Conservation (phyloP, 108 stramenopile species). For the Fragilariopsis cylindrus region DNA sequence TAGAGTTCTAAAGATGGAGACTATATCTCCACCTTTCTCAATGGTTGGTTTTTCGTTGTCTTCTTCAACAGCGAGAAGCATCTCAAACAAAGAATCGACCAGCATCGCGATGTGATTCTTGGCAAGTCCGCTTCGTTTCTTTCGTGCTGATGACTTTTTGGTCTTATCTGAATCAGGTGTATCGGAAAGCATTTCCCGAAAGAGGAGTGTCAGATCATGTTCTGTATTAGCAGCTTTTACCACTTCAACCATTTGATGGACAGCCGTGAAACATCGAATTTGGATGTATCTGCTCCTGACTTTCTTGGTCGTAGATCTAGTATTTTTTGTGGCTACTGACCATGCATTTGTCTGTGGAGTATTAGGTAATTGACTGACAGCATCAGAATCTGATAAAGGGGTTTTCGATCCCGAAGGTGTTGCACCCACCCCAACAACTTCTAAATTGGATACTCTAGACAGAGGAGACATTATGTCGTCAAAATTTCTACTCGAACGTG, state of each 20-base stretch:
- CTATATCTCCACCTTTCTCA: conserved; percentile 65
- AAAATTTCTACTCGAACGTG: background rate
- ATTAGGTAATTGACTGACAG: background rate
- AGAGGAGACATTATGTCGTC: conserved; percentile 6
- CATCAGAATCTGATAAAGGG: background rate
- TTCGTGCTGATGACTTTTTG: conserved; percentile 59
- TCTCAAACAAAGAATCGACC: conserved; percentile 74
- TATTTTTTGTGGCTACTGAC: conserved; percentile 21
- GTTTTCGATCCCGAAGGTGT: conserved; percentile 14
- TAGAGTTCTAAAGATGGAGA: conserved; percentile 79
- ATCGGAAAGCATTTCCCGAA: conserved; percentile 75
- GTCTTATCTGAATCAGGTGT: conserved; percentile 76
- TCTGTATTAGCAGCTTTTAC: conserved; percentile 70
- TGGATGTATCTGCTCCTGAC: conserved; percentile 26
- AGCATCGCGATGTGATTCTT: conserved; percentile 58
- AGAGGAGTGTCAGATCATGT: conserved; percentile 68
- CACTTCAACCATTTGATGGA: conserved; percentile 93
- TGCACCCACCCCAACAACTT: conserved; percentile 33
- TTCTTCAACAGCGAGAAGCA: conserved; percentile 84
- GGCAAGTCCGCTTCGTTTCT: conserved; percentile 48
- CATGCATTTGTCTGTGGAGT: conserved; percentile 6
- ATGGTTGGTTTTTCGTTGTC: conserved; percentile 27
- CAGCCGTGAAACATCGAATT: conserved; percentile 49
- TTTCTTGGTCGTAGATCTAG: conserved; percentile 34
- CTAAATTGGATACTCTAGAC: conserved; percentile 16